Evolutionary conservation across 2,329 filamentous ascomycete genomes (phyloP).

Genomic region (Sporothrix globosa): DNA sequence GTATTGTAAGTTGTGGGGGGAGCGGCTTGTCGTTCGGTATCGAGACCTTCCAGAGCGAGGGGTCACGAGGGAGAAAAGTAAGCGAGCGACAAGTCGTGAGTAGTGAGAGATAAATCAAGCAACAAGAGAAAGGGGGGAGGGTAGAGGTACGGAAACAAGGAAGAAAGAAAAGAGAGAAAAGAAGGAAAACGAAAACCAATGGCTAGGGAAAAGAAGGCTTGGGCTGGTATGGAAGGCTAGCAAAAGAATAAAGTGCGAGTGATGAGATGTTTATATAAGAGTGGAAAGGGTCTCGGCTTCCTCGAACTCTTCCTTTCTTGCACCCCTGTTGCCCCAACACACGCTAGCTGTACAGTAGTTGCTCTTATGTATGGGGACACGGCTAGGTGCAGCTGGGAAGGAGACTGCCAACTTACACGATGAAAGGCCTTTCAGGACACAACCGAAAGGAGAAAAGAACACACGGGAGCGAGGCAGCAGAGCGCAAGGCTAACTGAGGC

Average conservation of each 20-base stretch:
- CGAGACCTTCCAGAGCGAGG: background rate
- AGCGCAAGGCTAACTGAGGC: background rate
- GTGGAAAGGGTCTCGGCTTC: background rate
- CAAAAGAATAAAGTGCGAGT: background rate
- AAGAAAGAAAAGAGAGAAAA: background rate
- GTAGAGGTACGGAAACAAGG: no score
- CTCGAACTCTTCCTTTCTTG: background rate
- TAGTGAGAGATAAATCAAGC: background rate
- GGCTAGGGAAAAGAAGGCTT: background rate
- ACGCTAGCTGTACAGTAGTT: background rate
- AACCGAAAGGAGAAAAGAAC: background rate
- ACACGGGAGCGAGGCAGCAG: slow-evolving; percentile 6
- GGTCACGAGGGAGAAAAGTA: background rate
- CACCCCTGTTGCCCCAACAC: background rate
- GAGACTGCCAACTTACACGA: background rate
- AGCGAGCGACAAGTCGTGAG: background rate
- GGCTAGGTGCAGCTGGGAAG: background rate
- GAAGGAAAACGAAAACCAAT: background rate
- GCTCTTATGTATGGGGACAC: no score
- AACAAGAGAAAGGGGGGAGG: background rate
- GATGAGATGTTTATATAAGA: slow-evolving; percentile 8
- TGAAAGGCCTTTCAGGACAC: background rate
- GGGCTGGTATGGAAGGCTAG: background rate
- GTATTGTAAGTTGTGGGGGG: background rate
- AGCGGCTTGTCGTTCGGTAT: background rate